These are phyloP conservation scores for Vitis hybrid DNA, from an alignment of 177 flowering plant genomes.

Conservation along the genomic window DNA sequence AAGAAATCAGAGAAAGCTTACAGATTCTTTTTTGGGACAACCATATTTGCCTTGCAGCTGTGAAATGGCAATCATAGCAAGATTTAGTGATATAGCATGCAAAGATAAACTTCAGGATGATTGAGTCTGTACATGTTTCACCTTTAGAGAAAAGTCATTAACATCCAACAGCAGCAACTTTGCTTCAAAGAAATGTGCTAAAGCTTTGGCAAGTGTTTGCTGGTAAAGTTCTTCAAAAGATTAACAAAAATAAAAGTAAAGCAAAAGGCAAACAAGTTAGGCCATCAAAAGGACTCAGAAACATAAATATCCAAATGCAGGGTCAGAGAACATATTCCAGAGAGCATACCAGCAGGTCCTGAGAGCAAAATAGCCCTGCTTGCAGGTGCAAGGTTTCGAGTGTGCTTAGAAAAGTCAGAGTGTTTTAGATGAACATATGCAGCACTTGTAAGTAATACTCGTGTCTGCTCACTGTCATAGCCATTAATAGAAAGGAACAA, in stretches of 20 bases:
- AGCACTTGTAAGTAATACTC: slow-evolving; percentile 59
- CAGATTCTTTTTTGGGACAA: slow-evolving; percentile 43
- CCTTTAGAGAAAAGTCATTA: slow-evolving; percentile 67
- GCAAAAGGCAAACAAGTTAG: slow-evolving; percentile 1
- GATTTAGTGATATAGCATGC: neutral
- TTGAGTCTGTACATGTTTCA: slow-evolving; percentile 9
- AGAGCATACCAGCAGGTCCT: slow-evolving; percentile 65
- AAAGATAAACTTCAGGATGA: neutral
- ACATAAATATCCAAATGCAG: neutral
- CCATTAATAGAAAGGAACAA: slow-evolving; percentile 8
- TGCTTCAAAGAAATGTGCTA: slow-evolving; percentile 64
- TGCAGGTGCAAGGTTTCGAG: slow-evolving; percentile 75
- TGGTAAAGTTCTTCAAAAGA: slow-evolving; percentile 59
- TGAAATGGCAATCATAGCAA: slow-evolving; percentile 5
- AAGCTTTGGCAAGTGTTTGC: slow-evolving; percentile 75
- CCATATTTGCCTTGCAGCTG: slow-evolving; percentile 81
- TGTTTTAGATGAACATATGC: slow-evolving; percentile 78
- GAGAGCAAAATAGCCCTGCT: slow-evolving; percentile 76
- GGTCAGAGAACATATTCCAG: neutral
- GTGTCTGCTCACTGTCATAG: slow-evolving; percentile 58
- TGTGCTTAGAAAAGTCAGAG: slow-evolving; percentile 59
- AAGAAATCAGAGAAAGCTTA: slow-evolving; percentile 28
- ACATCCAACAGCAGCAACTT: slow-evolving; percentile 67
- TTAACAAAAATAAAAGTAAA: slow-evolving; percentile 3
- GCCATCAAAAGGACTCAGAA: neutral